phyloP scores from a whole-genome alignment of 208 protist species.

The Entamoeba invadens region DNA sequence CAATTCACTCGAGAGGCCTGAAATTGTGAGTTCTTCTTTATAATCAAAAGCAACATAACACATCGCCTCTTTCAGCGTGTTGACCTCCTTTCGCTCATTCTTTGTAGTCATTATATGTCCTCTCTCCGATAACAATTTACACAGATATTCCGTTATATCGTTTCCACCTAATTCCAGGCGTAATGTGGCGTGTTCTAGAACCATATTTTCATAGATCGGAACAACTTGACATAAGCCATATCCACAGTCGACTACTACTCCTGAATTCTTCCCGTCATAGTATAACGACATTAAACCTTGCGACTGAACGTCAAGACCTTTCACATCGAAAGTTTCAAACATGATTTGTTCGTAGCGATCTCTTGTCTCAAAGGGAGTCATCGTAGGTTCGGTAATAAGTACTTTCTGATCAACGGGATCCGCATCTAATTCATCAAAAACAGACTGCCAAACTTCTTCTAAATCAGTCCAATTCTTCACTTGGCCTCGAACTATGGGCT shows the following conservation, averaged over 20 bases:
- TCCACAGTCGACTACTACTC: slow-evolving; percentile 88
- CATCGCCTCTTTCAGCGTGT: not conserved
- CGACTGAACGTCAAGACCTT: slow-evolving; percentile 66
- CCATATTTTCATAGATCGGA: slow-evolving; percentile 85
- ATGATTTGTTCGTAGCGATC: slow-evolving; percentile 65
- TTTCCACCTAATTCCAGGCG: not conserved
- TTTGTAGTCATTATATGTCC: not conserved
- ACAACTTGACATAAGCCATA: slow-evolving; percentile 89
- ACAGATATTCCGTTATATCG: not conserved
- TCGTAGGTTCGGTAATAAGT: slow-evolving; percentile 84
- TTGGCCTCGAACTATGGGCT: slow-evolving; percentile 82
- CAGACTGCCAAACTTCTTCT: slow-evolving; percentile 77
- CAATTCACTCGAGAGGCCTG: not conserved
- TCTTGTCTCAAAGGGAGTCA: slow-evolving; percentile 69
- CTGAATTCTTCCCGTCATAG: slow-evolving; percentile 77
- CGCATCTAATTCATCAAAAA: slow-evolving; percentile 46
- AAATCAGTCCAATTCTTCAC: slow-evolving; percentile 86
- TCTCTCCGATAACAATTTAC: not conserved
- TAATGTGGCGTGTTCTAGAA: slow-evolving; percentile 42
- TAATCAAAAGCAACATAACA: not conserved
- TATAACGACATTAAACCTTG: slow-evolving; percentile 76
- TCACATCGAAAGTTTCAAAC: slow-evolving; percentile 87
- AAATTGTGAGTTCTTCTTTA: not conserved
- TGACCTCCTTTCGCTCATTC: not conserved
- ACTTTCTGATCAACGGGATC: slow-evolving; percentile 50